Evolutionary conservation across 495 filamentous ascomycete genomes (phyloP), one percentile per base, ranked within the genome.

Genomic region (Daldinia caldariorum): DNA sequence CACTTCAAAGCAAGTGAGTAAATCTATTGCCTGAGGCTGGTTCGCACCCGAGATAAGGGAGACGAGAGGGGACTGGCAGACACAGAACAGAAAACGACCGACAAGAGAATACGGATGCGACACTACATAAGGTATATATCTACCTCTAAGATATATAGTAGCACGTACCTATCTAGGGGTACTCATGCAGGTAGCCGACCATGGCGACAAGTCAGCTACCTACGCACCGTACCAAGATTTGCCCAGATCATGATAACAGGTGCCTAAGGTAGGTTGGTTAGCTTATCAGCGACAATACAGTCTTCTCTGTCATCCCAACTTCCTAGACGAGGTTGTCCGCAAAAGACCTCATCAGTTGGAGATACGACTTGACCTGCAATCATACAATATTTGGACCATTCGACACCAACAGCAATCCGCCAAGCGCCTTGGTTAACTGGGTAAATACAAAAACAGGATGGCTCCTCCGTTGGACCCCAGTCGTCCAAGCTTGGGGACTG

Each of bases 251-350:
- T 53, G 22, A 32, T 53, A 43, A 32, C 32, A n/a, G n/a, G n/a
- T n/a, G n/a, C n/a, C n/a, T n/a, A n/a, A n/a, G n/a, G n/a, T 26
- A 26, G 26, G 26, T 26, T 26, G 26, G 26, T 3, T 43, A 61
- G 69, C 70, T 72, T 72, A 72, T 72, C 70, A 62, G 61, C n/a
- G 50, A 57, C 61, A 45, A 38, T 43, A 3, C 7, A 49, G 13
- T n/a, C 20, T n/a, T 57, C 38, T 29, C 53, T n/a, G 20, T 34
- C 49, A 56, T 56, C 51, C 61, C 60, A 72, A 35, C 54, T 61
- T 72, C 64, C 59, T 61, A 68, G 61, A 68, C 31, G 70, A 68
- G 64, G 61, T 68, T 65, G 58, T 66, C 64, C 55, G 64, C 47
- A 47, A 61, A 50, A 29, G 32, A 32, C 37, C 34, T n/a, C 18